phyloP scores from a whole-genome alignment of 78 protist genomes.

The Polysphondylium violaceum region DNA sequence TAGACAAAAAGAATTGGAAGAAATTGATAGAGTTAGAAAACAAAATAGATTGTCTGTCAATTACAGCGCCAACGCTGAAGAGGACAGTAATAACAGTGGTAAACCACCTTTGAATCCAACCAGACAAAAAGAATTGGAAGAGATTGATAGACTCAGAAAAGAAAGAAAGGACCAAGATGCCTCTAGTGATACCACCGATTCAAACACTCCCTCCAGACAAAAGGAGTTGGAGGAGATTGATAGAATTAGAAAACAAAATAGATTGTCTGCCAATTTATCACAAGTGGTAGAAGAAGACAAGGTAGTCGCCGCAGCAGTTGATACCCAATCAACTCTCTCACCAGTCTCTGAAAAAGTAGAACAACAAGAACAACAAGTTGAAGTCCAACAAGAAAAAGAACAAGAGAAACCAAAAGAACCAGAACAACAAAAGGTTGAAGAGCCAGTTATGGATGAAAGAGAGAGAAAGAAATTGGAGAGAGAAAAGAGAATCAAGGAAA shows the following conservation, averaged over 20 bases:
- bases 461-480: conserved; percentile 18
- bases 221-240: conserved; percentile 44
- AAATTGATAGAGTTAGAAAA: conserved; percentile 24
- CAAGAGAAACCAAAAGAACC: not conserved
- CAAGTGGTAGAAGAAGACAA: not conserved
- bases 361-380: not conserved
- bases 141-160: not conserved
- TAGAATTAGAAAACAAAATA: conserved; percentile 38
- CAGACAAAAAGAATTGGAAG: conserved; percentile 40
- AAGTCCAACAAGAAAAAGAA: not conserved
- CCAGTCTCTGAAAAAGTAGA: conserved; percentile 18
- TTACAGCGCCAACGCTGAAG: not conserved
- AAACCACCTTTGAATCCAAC: no score
- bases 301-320: not conserved
- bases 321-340: not conserved
- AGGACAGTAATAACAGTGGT: not conserved
- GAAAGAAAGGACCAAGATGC: not conserved
- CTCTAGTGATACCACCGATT: not conserved
- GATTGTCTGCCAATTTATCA: not conserved
- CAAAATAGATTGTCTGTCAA: not conserved
- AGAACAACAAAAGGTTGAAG: conserved; percentile 3
- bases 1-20: conserved; percentile 42
- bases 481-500: not conserved
- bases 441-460: conserved; percentile 2
- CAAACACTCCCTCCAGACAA: not conserved